These are phyloP conservation scores for Cordyceps tenuipes DNA, from an alignment of 2,329 filamentous ascomycete genomes.

Conservation along the genomic window DNA sequence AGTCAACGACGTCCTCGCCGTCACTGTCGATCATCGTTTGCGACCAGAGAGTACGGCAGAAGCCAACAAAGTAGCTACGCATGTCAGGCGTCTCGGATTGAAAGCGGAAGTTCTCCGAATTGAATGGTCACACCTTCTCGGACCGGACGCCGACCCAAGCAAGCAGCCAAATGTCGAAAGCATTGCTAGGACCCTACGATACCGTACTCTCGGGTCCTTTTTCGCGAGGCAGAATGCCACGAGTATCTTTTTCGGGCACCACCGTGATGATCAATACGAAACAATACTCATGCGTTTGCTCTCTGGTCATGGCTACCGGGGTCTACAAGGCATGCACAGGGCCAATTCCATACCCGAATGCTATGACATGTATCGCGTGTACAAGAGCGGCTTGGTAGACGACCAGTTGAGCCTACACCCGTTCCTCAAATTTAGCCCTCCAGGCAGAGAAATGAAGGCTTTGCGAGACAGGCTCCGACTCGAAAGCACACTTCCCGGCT, in stretches of 20 bases:
- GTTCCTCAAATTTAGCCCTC: constrained; percentile 30
- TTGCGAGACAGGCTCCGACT: constrained; percentile 22
- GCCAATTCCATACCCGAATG: constrained; percentile 75
- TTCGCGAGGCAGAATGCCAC: constrained; percentile 45
- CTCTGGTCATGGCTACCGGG: constrained; percentile 57
- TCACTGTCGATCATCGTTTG: constrained; percentile 51
- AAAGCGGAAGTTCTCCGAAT: constrained; percentile 18
- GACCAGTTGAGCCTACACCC: constrained; percentile 30
- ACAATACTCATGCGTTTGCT: constrained; percentile 75
- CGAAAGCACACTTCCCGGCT: constrained; percentile 8
- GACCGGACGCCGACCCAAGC: constrained; percentile 22
- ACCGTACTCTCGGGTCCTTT: constrained; percentile 56
- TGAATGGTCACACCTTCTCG: constrained; percentile 40
- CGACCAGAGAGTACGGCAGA: constrained; percentile 45
- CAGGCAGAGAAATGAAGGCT: constrained; percentile 21
- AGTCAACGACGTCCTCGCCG: constrained; percentile 30
- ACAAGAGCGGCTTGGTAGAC: constrained; percentile 53
- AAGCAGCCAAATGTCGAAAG: constrained; percentile 63
- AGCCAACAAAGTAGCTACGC: constrained; percentile 36
- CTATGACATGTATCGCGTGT: constrained; percentile 61
- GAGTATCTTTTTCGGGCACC: constrained; percentile 72
- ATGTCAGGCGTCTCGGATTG: constrained; percentile 31
- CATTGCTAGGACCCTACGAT: constrained; percentile 64
- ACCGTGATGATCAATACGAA: constrained; percentile 85
- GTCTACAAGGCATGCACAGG: constrained; percentile 60